Evolutionary conservation across 2,329 filamentous ascomycete species (phyloP), one percentile per base, ranked within the genome.

Genomic region (Trichoderma atroviride): DNA sequence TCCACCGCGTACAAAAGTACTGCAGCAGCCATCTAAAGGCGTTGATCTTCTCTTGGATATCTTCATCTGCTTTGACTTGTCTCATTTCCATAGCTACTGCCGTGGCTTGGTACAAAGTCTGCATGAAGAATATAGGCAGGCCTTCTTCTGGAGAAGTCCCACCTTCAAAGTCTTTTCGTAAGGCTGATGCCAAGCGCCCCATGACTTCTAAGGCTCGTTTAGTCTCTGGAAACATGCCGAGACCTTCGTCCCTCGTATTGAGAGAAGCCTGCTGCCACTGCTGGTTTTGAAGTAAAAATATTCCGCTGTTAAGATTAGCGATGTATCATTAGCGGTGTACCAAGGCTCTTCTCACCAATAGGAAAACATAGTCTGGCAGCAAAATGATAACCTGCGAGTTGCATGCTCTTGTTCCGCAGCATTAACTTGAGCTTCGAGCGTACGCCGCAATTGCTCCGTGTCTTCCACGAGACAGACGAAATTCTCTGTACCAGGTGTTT

Each of bases 351-450:
- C 58, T 61, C 29, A 61, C 58, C 58, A 61, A 40, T 61, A 61
- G 3, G 58, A 22, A 61, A 61, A 61, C 58, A 61, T 50, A 16
- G 37, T 61, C 9, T 61, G 58, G 9, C 58, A 61, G 13, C 58
- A 61, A 10, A 61, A 61, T n/a, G 58, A 61, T 43, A 61, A 31
- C 22, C 27, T 61, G 3, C 58, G 58, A 50, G 58, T 19, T 16
- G 58, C 29, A 33, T 61, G 58, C 19, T 61, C 58, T 6, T 61
- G 19, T 14, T 61, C 58, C 0, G 58, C 58, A n/a, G 58, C 58
- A 10, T 61, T 61, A 1, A 61, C 58, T 27, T 61, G 58, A 13
- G 58, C 58, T 16, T 61, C 58, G 3, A 61, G 58, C 6, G 58
- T 61, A 10, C 58, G 58, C 4, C 58, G 58, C 37, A 61, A 31